A percentile compares a stretch with the other conserved stretches of the same genome.
These are phyloP conservation scores for Heterotrichella gracilis DNA, from an alignment of 352 stramenopile genomes.

Conservation along the genomic window DNA sequence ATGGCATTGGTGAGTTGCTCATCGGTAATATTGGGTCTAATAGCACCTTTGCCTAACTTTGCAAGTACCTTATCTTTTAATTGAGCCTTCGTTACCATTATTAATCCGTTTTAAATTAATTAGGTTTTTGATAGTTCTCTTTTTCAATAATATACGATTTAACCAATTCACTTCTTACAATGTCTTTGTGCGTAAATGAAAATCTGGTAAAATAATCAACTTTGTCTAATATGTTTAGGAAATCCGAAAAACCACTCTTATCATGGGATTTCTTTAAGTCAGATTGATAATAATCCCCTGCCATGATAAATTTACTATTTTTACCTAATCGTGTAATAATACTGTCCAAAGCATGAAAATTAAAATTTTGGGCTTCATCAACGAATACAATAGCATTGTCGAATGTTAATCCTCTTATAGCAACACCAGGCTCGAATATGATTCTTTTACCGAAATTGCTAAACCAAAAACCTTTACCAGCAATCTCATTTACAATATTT, in stretches of 20 bases:
- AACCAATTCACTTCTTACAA: constrained; percentile 9
- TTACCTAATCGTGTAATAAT: constrained; percentile 10
- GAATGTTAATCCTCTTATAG: neutral
- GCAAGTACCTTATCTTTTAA: too few relatives aligned
- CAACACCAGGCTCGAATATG: neutral
- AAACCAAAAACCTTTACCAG: neutral
- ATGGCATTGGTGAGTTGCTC: too few relatives aligned
- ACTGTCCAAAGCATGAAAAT: neutral
- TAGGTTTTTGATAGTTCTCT: constrained; percentile 7
- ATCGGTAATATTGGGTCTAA: too few relatives aligned
- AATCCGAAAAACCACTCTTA: constrained; percentile 9
- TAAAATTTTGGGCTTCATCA: constrained; percentile 11
- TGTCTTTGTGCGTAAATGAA: constrained; percentile 8
- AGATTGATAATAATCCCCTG: neutral
- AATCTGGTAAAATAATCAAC: neutral
- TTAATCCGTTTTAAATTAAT: too few relatives aligned
- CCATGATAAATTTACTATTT: neutral
- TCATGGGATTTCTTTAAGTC: constrained; percentile 3
- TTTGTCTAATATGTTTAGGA: neutral
- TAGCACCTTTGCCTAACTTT: too few relatives aligned
- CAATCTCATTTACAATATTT: constrained; percentile 11
- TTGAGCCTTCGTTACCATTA: too few relatives aligned
- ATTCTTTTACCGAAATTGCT: neutral
- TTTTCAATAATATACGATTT: constrained; percentile 2
- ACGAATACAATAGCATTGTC: neutral